Evolutionary conservation across 805 yeast species (phyloP).

Genomic region (Starmerella stellata): DNA sequence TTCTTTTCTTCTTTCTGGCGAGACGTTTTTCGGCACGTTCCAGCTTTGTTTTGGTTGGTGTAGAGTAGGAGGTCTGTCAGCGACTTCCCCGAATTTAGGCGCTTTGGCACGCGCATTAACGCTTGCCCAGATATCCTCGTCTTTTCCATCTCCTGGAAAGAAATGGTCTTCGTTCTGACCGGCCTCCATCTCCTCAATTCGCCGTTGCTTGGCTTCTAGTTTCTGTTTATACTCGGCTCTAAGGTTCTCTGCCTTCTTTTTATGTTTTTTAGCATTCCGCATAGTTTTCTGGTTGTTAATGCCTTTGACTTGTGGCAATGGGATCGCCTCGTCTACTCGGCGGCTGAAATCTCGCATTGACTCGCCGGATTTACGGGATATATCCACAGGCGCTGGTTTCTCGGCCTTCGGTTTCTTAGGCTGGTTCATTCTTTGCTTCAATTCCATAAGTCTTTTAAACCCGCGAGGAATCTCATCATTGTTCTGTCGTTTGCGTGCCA

Average conservation of each 20-base stretch:
- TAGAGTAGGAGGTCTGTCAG: slow-evolving; percentile 27
- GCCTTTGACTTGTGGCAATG: slow-evolving; percentile 24
- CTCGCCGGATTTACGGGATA: slow-evolving; percentile 22
- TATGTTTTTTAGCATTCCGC: slow-evolving; percentile 18
- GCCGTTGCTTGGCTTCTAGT: slow-evolving; percentile 12
- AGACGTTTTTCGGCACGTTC: slow-evolving; percentile 27
- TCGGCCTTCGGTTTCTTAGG: slow-evolving; percentile 3
- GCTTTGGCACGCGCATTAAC: slow-evolving; percentile 18
- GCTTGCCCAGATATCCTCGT: slow-evolving; percentile 29
- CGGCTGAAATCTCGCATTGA: slow-evolving; percentile 25
- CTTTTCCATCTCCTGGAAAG: slow-evolving; percentile 21
- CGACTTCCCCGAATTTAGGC: slow-evolving; percentile 29
- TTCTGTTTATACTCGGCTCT: slow-evolving; percentile 15
- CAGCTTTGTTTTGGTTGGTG: slow-evolving; percentile 19
- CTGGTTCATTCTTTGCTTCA: slow-evolving; percentile 4
- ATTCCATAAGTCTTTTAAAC: slow-evolving; percentile 21
- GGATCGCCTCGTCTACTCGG: slow-evolving; percentile 27
- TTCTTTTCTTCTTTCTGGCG: slow-evolving; percentile 23
- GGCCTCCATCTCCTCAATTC: slow-evolving; percentile 7
- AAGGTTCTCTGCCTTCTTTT: slow-evolving; percentile 16
- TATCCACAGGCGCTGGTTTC: slow-evolving; percentile 10
- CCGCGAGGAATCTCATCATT: slow-evolving; percentile 24
- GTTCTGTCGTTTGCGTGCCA: slow-evolving; percentile 1
- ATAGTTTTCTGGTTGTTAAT: slow-evolving; percentile 20
- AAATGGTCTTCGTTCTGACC: slow-evolving; percentile 18